A percentile compares a stretch with the other conserved stretches of the same genome.
These are phyloP conservation scores for Neonectria neomacrospora DNA, from an alignment of 2,329 filamentous ascomycete genomes.

Conservation along the genomic window DNA sequence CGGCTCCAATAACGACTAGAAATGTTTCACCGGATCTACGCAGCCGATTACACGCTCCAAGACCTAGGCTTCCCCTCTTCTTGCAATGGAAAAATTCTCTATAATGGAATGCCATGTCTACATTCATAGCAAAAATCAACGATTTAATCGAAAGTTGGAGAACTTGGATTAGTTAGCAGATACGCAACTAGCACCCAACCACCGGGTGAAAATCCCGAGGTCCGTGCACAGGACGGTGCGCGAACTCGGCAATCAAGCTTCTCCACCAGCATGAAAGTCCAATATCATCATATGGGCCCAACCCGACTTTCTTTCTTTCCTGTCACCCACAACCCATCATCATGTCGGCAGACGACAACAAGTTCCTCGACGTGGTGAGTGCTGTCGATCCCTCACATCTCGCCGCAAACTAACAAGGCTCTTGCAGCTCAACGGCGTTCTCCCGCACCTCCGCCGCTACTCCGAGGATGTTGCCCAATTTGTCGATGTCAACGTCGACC, in stretches of 20 bases:
- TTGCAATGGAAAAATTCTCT: no score
- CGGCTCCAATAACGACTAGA: not conserved
- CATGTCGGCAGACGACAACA: conserved; percentile 84
- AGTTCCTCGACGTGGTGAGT: conserved; percentile 80
- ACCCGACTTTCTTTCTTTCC: conserved; percentile 39
- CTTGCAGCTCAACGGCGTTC: conserved; percentile 62
- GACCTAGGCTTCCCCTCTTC: not conserved
- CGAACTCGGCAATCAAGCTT: conserved; percentile 42
- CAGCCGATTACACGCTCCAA: not conserved
- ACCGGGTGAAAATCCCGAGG: conserved; percentile 31
- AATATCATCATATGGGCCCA: conserved; percentile 45
- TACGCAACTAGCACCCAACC: not conserved
- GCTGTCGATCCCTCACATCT: conserved; percentile 4
- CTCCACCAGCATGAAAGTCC: conserved; percentile 43
- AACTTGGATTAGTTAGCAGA: conserved; percentile 15
- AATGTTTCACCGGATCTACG: not conserved
- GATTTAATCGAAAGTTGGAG: conserved; percentile 4
- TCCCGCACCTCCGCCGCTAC: conserved; percentile 75
- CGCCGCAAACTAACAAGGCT: conserved; percentile 23
- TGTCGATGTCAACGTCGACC: conserved; percentile 84
- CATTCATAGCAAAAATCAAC: not conserved
- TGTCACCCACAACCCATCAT: conserved; percentile 45
- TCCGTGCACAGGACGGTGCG: conserved; percentile 37
- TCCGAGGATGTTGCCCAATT: conserved; percentile 79
- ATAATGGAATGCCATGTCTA: not conserved